Conservation (phyloP, 306 rosid genomes). For the Crataegus laevigata region DNA sequence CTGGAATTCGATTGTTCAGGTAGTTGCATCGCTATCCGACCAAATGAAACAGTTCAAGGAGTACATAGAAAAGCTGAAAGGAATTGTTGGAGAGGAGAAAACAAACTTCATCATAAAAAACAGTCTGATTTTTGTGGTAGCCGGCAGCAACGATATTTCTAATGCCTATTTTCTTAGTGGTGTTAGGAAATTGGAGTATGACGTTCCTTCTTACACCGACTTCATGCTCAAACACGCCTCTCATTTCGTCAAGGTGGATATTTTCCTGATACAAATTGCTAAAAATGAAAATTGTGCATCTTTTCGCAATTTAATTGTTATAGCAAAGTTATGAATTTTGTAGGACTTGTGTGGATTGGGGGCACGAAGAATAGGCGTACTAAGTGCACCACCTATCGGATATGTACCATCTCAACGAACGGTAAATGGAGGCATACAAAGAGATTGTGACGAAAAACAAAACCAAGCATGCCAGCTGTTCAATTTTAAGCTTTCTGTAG, state of each 20-base stretch:
- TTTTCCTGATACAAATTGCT: not conserved
- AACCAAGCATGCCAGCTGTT: constrained; percentile 44
- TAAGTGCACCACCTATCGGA: constrained; percentile 51
- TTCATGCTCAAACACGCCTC: constrained; percentile 31
- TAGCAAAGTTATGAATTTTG: not conserved
- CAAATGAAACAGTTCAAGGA: constrained; percentile 40
- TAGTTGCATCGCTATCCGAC: constrained; percentile 29
- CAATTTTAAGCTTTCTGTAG: constrained; percentile 35
- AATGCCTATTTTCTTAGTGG: constrained; percentile 30
- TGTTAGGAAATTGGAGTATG: constrained; percentile 25
- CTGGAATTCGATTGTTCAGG: constrained; percentile 11
- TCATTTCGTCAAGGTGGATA: constrained; percentile 33
- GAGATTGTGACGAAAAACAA: constrained; percentile 24
- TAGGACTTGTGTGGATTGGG: constrained; percentile 44
- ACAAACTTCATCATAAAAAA: constrained; percentile 43
- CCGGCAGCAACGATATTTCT: constrained; percentile 55
- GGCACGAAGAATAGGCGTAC: constrained; percentile 38
- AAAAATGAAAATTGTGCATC: not conserved
- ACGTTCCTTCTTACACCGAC: constrained; percentile 38
- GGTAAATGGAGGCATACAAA: constrained; percentile 35
- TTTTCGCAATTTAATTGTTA: not conserved
- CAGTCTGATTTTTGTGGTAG: constrained; percentile 26
- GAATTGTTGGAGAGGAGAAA: constrained; percentile 37
- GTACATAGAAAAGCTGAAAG: constrained; percentile 38
- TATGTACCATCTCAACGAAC: constrained; percentile 52